phyloP scores from a whole-genome alignment of 345 rosid species.

The Eutrema japonicum region DNA sequence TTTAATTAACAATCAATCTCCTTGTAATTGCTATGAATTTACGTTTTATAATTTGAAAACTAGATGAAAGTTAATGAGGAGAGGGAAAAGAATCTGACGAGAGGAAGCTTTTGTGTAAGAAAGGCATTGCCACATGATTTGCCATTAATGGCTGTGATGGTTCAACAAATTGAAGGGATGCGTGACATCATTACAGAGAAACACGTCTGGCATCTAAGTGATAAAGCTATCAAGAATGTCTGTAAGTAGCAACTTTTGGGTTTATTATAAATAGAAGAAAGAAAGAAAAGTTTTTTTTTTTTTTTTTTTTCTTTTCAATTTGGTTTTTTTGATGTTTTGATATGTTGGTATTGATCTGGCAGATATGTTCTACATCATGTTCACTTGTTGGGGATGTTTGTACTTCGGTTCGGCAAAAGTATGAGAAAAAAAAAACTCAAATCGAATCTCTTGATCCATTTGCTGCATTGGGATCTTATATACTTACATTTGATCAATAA shows the following conservation, averaged over 20 bases:
- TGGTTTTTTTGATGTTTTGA: background rate
- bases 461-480: background rate
- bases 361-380: slow-evolving; percentile 90
- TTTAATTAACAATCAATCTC: background rate
- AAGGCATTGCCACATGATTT: slow-evolving; percentile 66
- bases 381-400: slow-evolving; percentile 91
- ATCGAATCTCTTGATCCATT: background rate
- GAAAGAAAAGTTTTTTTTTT: background rate
- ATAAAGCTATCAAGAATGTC: slow-evolving; percentile 71
- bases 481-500: background rate
- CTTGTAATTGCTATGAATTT: background rate
- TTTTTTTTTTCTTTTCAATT: background rate
- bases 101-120: slow-evolving; percentile 46
- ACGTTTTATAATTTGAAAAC: background rate
- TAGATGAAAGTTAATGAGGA: slow-evolving; percentile 28
- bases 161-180: slow-evolving; percentile 73
- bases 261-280: background rate
- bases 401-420: slow-evolving; percentile 85
- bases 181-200: slow-evolving; percentile 70
- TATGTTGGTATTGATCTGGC: slow-evolving; percentile 19
- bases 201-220: slow-evolving; percentile 85
- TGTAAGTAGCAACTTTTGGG: slow-evolving; percentile 52
- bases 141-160: slow-evolving; percentile 85
- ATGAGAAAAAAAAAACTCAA: slow-evolving; percentile 28
- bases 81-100: slow-evolving; percentile 40